Evolutionary conservation across 2,329 filamentous ascomycete species (phyloP), one percentile per base, ranked within the genome.

Genomic region (Fusarium sp.): DNA sequence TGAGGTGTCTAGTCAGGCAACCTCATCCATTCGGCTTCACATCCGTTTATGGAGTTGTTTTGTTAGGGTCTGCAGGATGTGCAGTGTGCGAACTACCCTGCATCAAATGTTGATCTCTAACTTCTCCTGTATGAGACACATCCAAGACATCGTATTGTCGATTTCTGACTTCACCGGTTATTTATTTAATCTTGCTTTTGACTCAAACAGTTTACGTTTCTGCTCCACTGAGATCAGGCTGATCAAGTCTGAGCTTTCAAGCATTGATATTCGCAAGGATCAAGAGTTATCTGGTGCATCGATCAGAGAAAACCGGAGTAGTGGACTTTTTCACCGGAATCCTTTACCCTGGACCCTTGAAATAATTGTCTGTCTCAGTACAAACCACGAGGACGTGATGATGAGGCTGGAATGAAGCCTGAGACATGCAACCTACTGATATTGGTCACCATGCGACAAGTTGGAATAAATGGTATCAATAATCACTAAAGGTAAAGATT

Each of bases 21-120:
- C 22, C 9, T 16, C 15, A 44, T 44, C 22, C 41, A 38, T 44
- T 24, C 20, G 41, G 22, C 41, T 44, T 24, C 41, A 24, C 11
- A 38, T 44, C 41, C 22, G 41, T 16, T 44, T 25, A 24, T 44
- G 24, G n/a, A 47, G 45, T 47, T 47, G 45, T 20, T 27, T 15
- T 7, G 24, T 25, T 25, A 27, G 22, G 45, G 11, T 51, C 30
- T 25, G 15, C 30, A 38, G 18, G 34, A 57, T 54, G 54, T 65
- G 49, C 46, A 69, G 51, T 16, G 56, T 18, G 30, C 29, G 32
- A 58, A 45, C 40, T 70, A 71, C 67, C 68, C 68, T 69, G 46
- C 56, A 70, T 45, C 51, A 58, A 10, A 44, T 44, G 41, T 44
- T 24, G 22, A 44, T 22, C 20, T 44, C 22, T 38, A 38, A 38